A percentile compares a stretch with the other conserved stretches of the same genome.
phyloP scores from a whole-genome alignment of 2,329 filamentous ascomycete species.

The Ophiostoma australiae region DNA sequence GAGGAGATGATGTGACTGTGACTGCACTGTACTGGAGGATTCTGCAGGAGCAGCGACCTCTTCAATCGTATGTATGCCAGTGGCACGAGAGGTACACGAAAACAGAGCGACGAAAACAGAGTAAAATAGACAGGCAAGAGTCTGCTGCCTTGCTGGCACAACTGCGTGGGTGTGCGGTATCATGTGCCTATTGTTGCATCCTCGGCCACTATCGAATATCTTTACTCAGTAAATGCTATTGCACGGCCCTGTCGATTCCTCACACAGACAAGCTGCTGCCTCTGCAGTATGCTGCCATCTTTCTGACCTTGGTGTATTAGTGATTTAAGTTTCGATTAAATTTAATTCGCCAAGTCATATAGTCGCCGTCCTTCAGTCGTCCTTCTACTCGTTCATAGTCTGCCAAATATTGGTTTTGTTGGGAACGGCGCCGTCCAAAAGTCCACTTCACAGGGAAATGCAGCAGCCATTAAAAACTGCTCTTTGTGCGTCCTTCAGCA shows the following conservation, averaged over 20 bases:
- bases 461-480: neutral
- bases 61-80: too few species aligned
- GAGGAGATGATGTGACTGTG: neutral
- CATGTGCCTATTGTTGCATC: too few species aligned
- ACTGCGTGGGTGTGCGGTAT: too few species aligned
- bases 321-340: neutral
- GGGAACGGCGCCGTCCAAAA: neutral
- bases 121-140: too few species aligned
- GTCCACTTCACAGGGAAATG: neutral
- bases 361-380: neutral
- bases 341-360: neutral
- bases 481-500: neutral
- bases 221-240: too few species aligned
- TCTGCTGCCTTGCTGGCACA: too few species aligned
- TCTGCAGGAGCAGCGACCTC: neutral
- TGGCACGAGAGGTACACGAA: too few species aligned
- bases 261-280: too few species aligned
- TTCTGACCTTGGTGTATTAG: neutral
- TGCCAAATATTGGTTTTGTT: neutral
- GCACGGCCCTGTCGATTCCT: neutral
- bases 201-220: neutral
- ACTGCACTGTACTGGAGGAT: neutral
- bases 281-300: neutral
- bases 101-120: too few species aligned
- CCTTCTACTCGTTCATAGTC: neutral